A percentile compares a stretch with the other conserved stretches of the same genome.
Evolutionary conservation across 768 basidiomycete species (phyloP).

Genomic region (Serendipita indica): DNA sequence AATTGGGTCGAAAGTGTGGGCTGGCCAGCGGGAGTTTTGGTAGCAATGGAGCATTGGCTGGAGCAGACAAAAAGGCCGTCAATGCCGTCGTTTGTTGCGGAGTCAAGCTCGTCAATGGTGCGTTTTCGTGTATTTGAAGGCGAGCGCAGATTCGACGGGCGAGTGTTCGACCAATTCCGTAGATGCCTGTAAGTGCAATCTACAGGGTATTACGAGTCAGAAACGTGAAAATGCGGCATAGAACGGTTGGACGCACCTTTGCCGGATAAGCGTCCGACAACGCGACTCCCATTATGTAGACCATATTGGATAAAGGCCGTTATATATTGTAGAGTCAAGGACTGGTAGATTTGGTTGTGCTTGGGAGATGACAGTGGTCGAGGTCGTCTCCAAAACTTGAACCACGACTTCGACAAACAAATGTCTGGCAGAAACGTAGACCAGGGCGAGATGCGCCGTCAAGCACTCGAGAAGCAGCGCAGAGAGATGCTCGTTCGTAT

Average conservation of each 20-base stretch:
- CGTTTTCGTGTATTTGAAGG: conserved; percentile 77
- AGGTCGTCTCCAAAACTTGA: not conserved
- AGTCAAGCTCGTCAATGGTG: conserved; percentile 67
- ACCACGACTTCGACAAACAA: not conserved
- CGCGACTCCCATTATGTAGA: conserved; percentile 69
- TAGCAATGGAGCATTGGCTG: conserved; percentile 54
- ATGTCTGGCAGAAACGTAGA: conserved; percentile 13
- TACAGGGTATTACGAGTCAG: conserved; percentile 22
- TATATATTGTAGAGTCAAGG: too few relatives aligned
- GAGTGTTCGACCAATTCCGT: conserved; percentile 67
- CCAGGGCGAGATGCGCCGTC: conserved; percentile 71
- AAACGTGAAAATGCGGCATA: not conserved
- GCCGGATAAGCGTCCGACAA: not conserved
- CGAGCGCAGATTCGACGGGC: conserved; percentile 78
- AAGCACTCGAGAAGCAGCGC: conserved; percentile 75
- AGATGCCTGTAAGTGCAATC: conserved; percentile 84
- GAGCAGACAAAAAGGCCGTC: conserved; percentile 89
- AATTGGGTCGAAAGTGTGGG: conserved; percentile 25
- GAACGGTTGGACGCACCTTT: conserved; percentile 8
- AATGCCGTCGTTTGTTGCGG: conserved; percentile 79
- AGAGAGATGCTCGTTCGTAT: conserved; percentile 27
- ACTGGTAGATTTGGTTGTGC: too few relatives aligned
- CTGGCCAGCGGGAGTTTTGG: conserved; percentile 51
- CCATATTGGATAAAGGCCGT: conserved; percentile 32
- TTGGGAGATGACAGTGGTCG: not conserved